Percentiles rank a stretch among this genome's conserved stretches.
phyloP scores from a whole-genome alignment of 768 basidiomycete genomes.

The Tulasnella sp. region DNA sequence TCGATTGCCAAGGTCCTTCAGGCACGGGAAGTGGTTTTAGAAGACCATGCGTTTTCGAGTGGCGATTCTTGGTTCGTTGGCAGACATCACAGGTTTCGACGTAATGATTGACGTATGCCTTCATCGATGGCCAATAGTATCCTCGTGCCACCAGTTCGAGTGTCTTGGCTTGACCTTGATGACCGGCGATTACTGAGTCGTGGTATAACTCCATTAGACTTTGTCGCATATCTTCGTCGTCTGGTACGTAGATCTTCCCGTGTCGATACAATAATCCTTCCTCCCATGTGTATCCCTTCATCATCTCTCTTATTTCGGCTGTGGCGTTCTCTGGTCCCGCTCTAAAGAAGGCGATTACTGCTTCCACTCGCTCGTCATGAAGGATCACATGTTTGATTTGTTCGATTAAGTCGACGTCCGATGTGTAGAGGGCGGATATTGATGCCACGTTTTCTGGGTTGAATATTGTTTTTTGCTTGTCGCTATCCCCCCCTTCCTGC shows the following conservation, averaged over 20 bases:
- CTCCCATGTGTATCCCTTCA: background rate
- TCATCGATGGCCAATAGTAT: conserved; percentile 19
- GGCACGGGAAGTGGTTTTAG: conserved; percentile 22
- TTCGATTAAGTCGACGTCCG: background rate
- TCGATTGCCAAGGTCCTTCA: conserved; percentile 20
- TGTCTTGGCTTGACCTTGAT: conserved; percentile 20
- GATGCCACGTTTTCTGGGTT: background rate
- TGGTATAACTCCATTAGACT: background rate
- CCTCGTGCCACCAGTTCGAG: conserved; percentile 16
- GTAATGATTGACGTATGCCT: conserved; percentile 20
- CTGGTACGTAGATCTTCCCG: conserved; percentile 12
- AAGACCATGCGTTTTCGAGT: conserved; percentile 15
- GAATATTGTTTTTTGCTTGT: background rate
- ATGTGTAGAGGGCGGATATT: background rate
- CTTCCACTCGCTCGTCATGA: background rate
- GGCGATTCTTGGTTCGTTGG: conserved; percentile 15
- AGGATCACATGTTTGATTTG: background rate
- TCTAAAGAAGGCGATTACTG: background rate
- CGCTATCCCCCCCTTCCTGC: background rate
- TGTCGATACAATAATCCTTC: background rate
- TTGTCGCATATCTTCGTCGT: background rate
- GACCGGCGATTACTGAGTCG: background rate
- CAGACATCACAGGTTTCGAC: conserved; percentile 22
- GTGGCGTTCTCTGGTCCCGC: too few relatives aligned
- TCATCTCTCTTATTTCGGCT: too few relatives aligned